Base-by-base conservation (phyloP, 371 early-diverging fungal species). In the Zopfochytrium polystomum region DNA sequence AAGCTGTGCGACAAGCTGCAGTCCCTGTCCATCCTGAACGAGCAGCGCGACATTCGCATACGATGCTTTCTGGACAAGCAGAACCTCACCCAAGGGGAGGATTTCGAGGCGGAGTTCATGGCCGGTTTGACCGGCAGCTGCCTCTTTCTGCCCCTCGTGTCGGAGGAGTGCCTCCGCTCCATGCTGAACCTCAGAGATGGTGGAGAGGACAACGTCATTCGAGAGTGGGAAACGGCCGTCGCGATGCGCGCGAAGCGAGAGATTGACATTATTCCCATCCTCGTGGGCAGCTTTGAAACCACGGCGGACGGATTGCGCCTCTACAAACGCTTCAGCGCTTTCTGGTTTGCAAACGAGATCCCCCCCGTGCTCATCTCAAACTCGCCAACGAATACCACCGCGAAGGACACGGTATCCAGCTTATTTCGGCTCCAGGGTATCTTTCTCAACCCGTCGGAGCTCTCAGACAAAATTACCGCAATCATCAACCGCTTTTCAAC, bases 21-120 rank as follows among this genome's bases (percentile, higher is more conserved):
- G 49, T 22, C 20, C 6, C 48, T 55, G n/a, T 38, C 56, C 20
- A 50, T 63, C 52, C 56, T 50, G 18, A 48, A 35, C 31, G 63
- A 63, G 31, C 47, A 63, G 23, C 50, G 33, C 32, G 58, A 57
- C 9, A 32, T 64, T 6, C 20, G 58, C 11, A 38, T 64, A 26
- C 26, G 35, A 27, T 64, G 64, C 46, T 64, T 58, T 46, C 45
- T 64, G 22, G 64, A 64, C 46, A 64, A 64, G 57, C 64, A 64
- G 52, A 58, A 64, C 47, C 47, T 64, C 44, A 58, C 50, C 7
- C 23, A 15, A 1, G 64, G 64, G 23, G 38, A 51, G 30, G 50
- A 58, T 23, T 64, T 23, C 34, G 52, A 59, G 53, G 29, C 23
- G 20, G 52, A 64, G 58, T 64, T 64, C 31, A 7, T 64, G 45